Conservation (phyloP, 495 filamentous ascomycete genomes). For the Podospora anserina region DNA sequence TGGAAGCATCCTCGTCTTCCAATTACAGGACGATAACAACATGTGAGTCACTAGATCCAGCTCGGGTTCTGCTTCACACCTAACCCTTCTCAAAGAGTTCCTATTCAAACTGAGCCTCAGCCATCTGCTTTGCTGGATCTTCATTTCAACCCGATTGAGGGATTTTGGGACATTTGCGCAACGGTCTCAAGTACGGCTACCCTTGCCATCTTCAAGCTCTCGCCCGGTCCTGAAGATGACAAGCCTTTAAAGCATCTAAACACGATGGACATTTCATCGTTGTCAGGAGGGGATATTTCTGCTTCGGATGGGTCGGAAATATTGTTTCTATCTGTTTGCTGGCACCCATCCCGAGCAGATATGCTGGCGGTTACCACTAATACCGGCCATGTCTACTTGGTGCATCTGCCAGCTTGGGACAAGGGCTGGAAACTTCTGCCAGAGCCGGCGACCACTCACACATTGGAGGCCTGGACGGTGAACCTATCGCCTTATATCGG, state of each 20-base stretch:
- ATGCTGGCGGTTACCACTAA: conserved; percentile 67
- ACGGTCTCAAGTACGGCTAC: conserved; percentile 71
- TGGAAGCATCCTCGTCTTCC: conserved; percentile 69
- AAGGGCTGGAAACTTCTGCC: conserved; percentile 23
- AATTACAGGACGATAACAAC: conserved; percentile 39
- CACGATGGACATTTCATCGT: conserved; percentile 27
- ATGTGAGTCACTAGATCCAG: conserved; percentile 48
- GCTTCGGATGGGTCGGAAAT: conserved; percentile 47
- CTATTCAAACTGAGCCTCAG: conserved; percentile 51
- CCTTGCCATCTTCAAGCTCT: conserved; percentile 59
- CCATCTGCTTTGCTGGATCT: conserved; percentile 79
- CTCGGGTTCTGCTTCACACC: not conserved
- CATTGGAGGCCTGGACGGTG: conserved; percentile 66
- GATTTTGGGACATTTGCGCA: conserved; percentile 53
- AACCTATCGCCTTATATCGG: conserved; percentile 44
- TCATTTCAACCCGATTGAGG: conserved; percentile 63
- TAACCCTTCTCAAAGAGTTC: conserved; percentile 28
- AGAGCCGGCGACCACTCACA: conserved; percentile 40
- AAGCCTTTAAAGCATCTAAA: conserved; percentile 33
- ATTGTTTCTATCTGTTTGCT: conserved; percentile 68
- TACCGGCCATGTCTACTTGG: conserved; percentile 57
- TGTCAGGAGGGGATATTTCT: conserved; percentile 22
- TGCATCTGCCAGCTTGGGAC: conserved; percentile 34
- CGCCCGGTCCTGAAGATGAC: conserved; percentile 15
- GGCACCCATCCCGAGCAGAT: conserved; percentile 54